These are phyloP conservation scores for Juglanconis sp. DNA, from an alignment of 2,329 filamentous ascomycete genomes.

Conservation along the genomic window DNA sequence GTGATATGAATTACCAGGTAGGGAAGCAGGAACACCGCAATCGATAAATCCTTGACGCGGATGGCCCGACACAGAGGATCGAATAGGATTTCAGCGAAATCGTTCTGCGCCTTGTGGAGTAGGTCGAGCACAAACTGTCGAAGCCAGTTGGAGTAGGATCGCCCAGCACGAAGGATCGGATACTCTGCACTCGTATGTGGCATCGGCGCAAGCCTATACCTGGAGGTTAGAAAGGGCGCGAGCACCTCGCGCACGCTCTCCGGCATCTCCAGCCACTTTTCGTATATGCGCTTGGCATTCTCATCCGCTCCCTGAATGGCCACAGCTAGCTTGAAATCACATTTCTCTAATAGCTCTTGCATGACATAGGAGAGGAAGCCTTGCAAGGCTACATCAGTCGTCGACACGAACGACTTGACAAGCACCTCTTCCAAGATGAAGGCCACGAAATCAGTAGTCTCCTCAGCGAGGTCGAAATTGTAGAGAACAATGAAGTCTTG, in stretches of 20 bases:
- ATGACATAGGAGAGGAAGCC: constrained; percentile 92
- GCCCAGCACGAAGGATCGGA: constrained; percentile 70
- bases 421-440: constrained; percentile 84
- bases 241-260: constrained; percentile 75
- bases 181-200: constrained; percentile 59
- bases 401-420: constrained; percentile 86
- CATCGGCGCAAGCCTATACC: constrained; percentile 69
- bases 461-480: constrained; percentile 76
- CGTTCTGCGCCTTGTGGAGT: constrained; percentile 71
- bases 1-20: constrained; percentile 83
- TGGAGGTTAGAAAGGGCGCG: constrained; percentile 83
- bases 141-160: constrained; percentile 78
- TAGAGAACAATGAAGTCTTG: constrained; percentile 81
- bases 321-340: constrained; percentile 64
- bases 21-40: constrained; percentile 84
- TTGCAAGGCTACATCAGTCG: constrained; percentile 82
- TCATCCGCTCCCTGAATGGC: constrained; percentile 34
- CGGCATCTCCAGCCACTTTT: constrained; percentile 75
- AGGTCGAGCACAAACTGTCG: constrained; percentile 77
- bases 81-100: constrained; percentile 75
- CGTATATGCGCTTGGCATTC: constrained; percentile 59
- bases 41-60: constrained; percentile 78
- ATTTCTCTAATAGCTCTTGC: constrained; percentile 81
- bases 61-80: constrained; percentile 78
- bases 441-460: constrained; percentile 81